Evolutionary conservation across 179 eudicot species (phyloP), one percentile per base, ranked within the genome.

Genomic region (Beta lomatogona): DNA sequence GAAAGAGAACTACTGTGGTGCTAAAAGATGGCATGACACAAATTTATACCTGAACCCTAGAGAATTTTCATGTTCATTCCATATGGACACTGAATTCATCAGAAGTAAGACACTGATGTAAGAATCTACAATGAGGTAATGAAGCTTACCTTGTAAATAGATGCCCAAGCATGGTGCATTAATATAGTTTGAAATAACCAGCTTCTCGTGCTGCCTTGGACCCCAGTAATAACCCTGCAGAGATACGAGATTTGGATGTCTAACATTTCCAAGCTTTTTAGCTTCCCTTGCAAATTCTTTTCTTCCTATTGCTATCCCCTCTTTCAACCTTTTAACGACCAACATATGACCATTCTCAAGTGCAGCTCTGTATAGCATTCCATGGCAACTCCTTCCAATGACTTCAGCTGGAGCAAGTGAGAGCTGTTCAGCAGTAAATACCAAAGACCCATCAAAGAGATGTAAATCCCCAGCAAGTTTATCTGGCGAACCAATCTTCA

Each of bases 151-250:
- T 77, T 86, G 88, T 74, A 93, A 87, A 82, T 89, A 90, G 79
- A 86, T 78, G 46, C 91, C 92, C 79, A 93, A 86, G 88, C 93
- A 88, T 48, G 91, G 88, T n/a, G 89, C 88, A 80, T 86, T 79
- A 46, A 91, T 79, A 57, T 88, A 93, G 80, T 77, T 82, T 15
- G 97, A 90, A 60, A 93, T 69, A 28, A 93, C 80, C 70, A 93
- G 89, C 88, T 86, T 91, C 87, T 93, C 97, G 57, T 92, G 93
- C 77, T 93, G 92, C 83, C 82, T 91, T 18, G 91, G 89, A 21
- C 97, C 97, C 93, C 94, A 93, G 77, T 91, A 93, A 77, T 86
- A 91, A 25, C 93, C 97, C 69, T 82, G 92, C 44, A 93, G 82
- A 31, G 93, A 82, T 45, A 90, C 92, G 16, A 93, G 82, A 86